Base-by-base conservation (phyloP, 2,329 filamentous ascomycete species). In the Diaporthe batatas region DNA sequence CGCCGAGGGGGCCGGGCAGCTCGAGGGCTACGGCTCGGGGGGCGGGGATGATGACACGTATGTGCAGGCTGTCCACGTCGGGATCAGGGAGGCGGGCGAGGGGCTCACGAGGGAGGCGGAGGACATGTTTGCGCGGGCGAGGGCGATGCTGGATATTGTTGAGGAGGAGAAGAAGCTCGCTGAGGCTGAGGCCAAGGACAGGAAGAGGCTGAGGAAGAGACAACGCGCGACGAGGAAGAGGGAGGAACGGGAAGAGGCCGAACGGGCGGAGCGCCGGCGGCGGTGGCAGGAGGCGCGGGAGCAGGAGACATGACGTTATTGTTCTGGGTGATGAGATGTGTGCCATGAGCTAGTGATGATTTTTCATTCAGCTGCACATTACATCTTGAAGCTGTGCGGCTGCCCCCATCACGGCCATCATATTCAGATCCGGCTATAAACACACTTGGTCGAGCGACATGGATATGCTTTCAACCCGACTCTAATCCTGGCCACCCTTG, bases 81-180 rank as follows among this genome's bases (percentile, higher is more conserved):
- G 39, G 18, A 51, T 75, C 18, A n/a, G 68, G 7, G 76, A 80
- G 14, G 51, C 86, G 5, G 67, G 77, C 1, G 29, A 73, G 36
- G 77, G 79, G 72, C 75, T 85, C 21, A 78, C 81, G 6, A 73
- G 55, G 11, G 79, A 81, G 54, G 80, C 78, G 77, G 75, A 76
- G 18, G 84, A 88, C 71, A 81, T 82, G 79, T 73, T 82, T 29
- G 86, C 85, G 10, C 79, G 84, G 36, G 82, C 82, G 2, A 75
- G 76, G 32, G 86, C 85, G 7, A 75, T 87, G 70, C 76, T 83
- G 72, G 75, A 81, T 44, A 79, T 88, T 32, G 79, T 83, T 7
- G 78, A 84, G 55, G 75, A 79, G 14, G 86, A 88, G 77, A 80
- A 78, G 72, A 75, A 70, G 34, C 73, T 82, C 59, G 80, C 81